Base-by-base conservation (phyloP, 345 rosid species). In the Populus tremula region DNA sequence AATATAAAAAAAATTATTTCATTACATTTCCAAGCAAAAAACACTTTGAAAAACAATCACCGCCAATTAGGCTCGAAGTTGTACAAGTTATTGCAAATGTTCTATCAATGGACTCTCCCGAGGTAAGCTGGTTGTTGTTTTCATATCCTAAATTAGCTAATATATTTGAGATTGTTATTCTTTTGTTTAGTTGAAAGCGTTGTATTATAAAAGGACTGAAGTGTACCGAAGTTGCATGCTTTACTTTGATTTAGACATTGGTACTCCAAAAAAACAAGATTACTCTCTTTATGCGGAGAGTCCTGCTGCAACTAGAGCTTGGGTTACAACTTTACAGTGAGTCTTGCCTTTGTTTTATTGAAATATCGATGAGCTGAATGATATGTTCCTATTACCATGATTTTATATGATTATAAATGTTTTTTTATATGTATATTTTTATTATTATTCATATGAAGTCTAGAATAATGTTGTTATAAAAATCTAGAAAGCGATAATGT, bases 51-150 rank as follows among this genome's bases (percentile, higher is more conserved):
- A 25, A 25, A 25, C 25, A 25, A 29, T 29, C 29, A 1, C 29
- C 1, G 29, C 1, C 29, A 29, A 29, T 29, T 1, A 29, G 29
- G 29, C 29, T 29, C 29, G 97, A 96, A 66, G 89, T 94, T 83
- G 97, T 90, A 81, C 97, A 94, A 91, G 89, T 96, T 87, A 74
- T 90, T 80, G 98, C 98, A 29, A 90, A 94, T 97, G 99, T 95
- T 84, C 77, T 79, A 29, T 29, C 29, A 96, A 98, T 85, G 99
- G 98, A 71, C 90, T 96, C 80, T 29, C 31, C 98, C 94, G 21
- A 94, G 90, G 82, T 96, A 92, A 23, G 94, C 91, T 64, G 97
- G 97, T 74, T 96, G 99, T 78, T 96, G 98, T 82, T 81, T 96
- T 74, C 94, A 97, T 96, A 96, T 96, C 99, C 97, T 74, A 70